Conservation (phyloP, 208 protist species). For the Novymonas esmeraldas region DNA sequence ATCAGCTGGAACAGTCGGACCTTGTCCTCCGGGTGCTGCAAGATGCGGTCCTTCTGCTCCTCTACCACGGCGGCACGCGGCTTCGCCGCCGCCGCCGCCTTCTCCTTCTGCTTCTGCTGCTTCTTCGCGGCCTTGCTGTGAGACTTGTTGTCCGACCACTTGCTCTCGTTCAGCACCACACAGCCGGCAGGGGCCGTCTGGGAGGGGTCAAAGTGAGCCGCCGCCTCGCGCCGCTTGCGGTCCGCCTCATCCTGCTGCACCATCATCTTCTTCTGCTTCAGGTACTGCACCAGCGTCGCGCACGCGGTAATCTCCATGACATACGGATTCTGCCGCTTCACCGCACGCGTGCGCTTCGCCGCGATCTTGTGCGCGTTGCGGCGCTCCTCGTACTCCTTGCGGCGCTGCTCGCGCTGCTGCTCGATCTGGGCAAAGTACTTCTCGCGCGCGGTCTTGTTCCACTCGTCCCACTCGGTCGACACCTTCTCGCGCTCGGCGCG, state of each 20-base stretch:
- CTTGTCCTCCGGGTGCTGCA: conserved; percentile 79
- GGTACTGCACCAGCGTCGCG: conserved; percentile 55
- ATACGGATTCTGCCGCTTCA: conserved; percentile 65
- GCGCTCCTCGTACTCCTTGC: conserved; percentile 45
- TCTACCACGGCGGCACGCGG: not conserved
- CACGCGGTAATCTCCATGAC: conserved; percentile 65
- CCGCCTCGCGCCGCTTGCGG: conserved; percentile 42
- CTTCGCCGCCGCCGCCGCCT: conserved; percentile 12
- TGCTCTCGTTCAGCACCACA: conserved; percentile 73
- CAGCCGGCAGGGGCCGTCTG: conserved; percentile 59
- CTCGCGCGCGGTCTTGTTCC: conserved; percentile 58
- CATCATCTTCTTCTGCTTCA: conserved; percentile 72
- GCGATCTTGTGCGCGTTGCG: conserved; percentile 63
- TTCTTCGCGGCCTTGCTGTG: conserved; percentile 38
- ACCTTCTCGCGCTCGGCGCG: conserved; percentile 44
- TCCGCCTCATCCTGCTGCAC: conserved; percentile 66
- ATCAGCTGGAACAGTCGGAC: conserved; percentile 63
- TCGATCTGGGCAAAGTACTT: conserved; percentile 68
- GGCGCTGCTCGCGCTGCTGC: conserved; percentile 58
- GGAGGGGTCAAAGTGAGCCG: conserved; percentile 66
- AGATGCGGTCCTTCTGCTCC: conserved; percentile 27
- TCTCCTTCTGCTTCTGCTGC: conserved; percentile 32
- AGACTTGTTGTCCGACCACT: conserved; percentile 37
- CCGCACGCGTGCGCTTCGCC: conserved; percentile 55
- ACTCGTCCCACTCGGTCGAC: conserved; percentile 59